Percentiles rank a stretch among this genome's conserved stretches.
Evolutionary conservation across 2,329 filamentous ascomycete species (phyloP).

Genomic region (Phoma herbarum): DNA sequence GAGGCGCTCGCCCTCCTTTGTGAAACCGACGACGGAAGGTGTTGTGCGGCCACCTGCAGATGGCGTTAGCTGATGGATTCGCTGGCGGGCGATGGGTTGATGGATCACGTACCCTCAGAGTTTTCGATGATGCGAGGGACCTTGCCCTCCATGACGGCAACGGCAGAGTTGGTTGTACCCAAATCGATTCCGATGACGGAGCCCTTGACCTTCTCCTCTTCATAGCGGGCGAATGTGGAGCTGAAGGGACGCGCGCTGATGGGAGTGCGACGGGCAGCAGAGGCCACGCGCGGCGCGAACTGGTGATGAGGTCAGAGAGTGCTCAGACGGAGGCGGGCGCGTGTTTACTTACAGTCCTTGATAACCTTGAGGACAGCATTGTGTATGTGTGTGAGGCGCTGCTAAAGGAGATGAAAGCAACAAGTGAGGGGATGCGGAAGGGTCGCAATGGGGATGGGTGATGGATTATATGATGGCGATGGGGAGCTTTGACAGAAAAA

Average conservation of each 20-base stretch:
- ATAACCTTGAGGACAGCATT: constrained; percentile 55
- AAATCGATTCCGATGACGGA: constrained; percentile 98
- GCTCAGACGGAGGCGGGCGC: constrained; percentile 2
- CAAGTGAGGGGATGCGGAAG: constrained; percentile 31
- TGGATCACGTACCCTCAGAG: constrained; percentile 74
- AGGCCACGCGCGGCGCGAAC: constrained; percentile 76
- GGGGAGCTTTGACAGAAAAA: constrained; percentile 42
- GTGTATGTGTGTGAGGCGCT: constrained; percentile 41
- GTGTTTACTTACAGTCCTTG: constrained; percentile 50
- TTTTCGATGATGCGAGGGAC: constrained; percentile 96
- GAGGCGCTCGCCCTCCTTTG: constrained; percentile 92
- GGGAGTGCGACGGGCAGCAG: constrained; percentile 71
- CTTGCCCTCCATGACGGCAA: constrained; percentile 98
- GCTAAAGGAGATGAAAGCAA: constrained; percentile 43
- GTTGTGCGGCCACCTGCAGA: constrained; percentile 81
- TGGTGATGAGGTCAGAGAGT: constrained; percentile 44
- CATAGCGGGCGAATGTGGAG: constrained; percentile 77
- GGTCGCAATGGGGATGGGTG: constrained; percentile 32
- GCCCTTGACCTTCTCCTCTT: constrained; percentile 86
- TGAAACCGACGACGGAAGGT: constrained; percentile 93
- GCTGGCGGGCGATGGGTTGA: constrained; percentile 9
- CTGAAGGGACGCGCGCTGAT: constrained; percentile 74
- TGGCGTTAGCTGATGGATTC: constrained; percentile 22
- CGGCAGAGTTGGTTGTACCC: constrained; percentile 97
- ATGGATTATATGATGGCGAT: constrained; percentile 41